Conservation (phyloP, 257 asterid species). For the Capsicum pubescens region DNA sequence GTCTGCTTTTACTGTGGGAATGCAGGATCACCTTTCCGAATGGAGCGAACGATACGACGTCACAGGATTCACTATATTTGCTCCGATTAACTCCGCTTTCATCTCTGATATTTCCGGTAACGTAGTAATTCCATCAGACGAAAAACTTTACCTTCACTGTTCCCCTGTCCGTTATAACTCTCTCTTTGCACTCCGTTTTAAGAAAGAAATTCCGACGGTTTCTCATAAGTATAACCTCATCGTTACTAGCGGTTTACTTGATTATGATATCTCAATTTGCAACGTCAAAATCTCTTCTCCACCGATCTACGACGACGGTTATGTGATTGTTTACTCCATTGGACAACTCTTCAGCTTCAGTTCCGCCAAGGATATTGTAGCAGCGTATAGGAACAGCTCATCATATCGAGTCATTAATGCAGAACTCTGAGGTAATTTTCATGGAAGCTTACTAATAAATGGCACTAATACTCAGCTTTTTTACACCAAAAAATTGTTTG, state of each 20-base stretch:
- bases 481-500: background rate
- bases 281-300: background rate
- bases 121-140: background rate
- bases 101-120: background rate
- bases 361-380: background rate
- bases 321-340: too few relatives aligned
- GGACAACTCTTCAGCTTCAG: background rate
- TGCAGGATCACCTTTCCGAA: too few relatives aligned
- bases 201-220: background rate
- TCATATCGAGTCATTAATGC: background rate
- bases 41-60: too few relatives aligned
- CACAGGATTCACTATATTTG: background rate
- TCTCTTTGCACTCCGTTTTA: background rate
- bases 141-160: background rate
- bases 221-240: background rate
- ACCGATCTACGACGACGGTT: background rate
- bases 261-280: background rate
- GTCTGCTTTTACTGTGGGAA: too few relatives aligned
- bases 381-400: background rate
- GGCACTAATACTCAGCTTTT: background rate
- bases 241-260: background rate
- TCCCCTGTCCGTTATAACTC: background rate
- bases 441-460: background rate
- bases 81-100: background rate
- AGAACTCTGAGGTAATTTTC: background rate